These are phyloP conservation scores for Lachnum nothofagi DNA, from an alignment of 2,329 filamentous ascomycete species.

Conservation along the genomic window DNA sequence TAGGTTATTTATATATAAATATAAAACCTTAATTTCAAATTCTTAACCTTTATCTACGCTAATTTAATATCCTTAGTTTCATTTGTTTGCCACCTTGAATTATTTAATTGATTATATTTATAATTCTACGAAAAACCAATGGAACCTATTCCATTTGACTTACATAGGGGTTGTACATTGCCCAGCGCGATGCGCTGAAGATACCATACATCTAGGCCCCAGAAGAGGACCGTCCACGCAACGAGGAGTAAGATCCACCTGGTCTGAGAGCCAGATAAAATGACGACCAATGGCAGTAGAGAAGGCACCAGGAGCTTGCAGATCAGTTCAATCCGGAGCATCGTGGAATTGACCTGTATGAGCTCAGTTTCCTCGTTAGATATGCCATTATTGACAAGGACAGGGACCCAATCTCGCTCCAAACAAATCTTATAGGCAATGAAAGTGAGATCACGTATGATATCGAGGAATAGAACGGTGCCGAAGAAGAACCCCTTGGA, in stretches of 20 bases:
- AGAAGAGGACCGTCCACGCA: constrained; percentile 38
- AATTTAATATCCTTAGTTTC: no score
- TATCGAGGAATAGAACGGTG: constrained; percentile 34
- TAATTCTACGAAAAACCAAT: no score
- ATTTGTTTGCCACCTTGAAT: no score
- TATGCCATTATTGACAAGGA: constrained; percentile 28
- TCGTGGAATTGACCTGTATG: constrained; percentile 42
- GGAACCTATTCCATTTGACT: no score
- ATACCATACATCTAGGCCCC: constrained; percentile 34
- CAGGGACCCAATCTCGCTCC: constrained; percentile 40
- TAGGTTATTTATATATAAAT: no score
- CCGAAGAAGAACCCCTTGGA: constrained; percentile 25
- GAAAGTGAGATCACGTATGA: constrained; percentile 37
- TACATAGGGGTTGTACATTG: no score
- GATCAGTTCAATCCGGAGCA: constrained; percentile 49
- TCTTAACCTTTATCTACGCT: no score
- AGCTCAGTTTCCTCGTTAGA: constrained; percentile 31
- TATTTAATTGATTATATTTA: no score
- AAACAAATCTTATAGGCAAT: constrained; percentile 39
- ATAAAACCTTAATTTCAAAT: no score
- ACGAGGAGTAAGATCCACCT: constrained; percentile 39
- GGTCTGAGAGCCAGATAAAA: constrained; percentile 39
- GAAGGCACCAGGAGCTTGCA: constrained; percentile 48
- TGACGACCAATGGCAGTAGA: constrained; percentile 42
- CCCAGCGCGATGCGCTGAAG: constrained; percentile 34